Evolutionary conservation across 1,139 yeast genomes (phyloP).

Genomic region (Yamadazyma friedrichii): DNA sequence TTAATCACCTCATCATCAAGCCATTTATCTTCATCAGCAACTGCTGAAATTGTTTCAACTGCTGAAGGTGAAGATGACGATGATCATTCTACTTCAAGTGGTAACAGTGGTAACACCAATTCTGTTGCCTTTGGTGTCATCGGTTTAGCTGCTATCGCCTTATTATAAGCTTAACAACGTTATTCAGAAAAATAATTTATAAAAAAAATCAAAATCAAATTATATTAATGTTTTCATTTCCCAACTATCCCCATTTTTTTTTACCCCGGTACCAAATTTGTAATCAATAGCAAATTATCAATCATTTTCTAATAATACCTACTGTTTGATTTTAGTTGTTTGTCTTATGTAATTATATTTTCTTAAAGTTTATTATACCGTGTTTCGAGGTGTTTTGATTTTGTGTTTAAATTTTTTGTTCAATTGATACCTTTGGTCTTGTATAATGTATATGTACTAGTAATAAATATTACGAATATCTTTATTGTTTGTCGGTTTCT

Average conservation of each 20-base stretch:
- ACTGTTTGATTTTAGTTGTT: constrained; percentile 3
- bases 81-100: constrained; percentile 11
- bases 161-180: constrained; percentile 27
- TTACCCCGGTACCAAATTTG: not conserved
- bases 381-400: not conserved
- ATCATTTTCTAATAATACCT: not conserved
- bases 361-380: constrained; percentile 2
- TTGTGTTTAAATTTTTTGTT: not conserved
- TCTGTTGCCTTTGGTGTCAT: constrained; percentile 36
- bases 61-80: constrained; percentile 14
- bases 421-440: constrained; percentile 7
- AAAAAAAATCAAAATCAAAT: not conserved
- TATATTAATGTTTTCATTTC: not conserved
- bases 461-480: constrained; percentile 5
- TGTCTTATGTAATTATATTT: constrained; percentile 2
- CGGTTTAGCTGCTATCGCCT: constrained; percentile 48
- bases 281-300: not conserved
- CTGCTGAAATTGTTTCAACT: constrained; percentile 15
- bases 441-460: constrained; percentile 17
- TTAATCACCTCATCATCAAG: constrained; percentile 8
- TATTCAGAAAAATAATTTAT: not conserved
- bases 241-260: not conserved
- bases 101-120: constrained; percentile 32
- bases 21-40: constrained; percentile 11
- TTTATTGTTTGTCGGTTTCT: constrained; percentile 1